Percentiles rank a stretch among this genome's conserved stretches.
These are phyloP conservation scores for Annona squamosa DNA, from an alignment of 164 flowering plant genomes.

Conservation along the genomic window DNA sequence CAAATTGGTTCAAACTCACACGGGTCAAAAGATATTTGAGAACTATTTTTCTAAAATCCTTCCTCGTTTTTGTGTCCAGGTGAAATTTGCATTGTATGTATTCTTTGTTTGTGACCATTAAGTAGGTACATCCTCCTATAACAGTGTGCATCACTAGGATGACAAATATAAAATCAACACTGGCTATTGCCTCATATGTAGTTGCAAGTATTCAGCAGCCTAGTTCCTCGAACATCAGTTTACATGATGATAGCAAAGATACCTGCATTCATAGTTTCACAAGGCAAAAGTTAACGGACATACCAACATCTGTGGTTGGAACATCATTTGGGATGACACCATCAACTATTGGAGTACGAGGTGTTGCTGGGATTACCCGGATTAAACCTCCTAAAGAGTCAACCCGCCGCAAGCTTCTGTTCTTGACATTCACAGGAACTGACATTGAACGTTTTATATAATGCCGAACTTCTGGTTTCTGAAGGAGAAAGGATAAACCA, in stretches of 20 bases:
- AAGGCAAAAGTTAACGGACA: background rate
- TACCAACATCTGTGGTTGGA: constrained; percentile 38
- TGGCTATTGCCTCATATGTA: too few species aligned
- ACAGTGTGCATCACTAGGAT: too few species aligned
- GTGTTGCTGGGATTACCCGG: constrained; percentile 54
- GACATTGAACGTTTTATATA: constrained; percentile 60
- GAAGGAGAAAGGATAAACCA: constrained; percentile 15
- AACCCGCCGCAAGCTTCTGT: constrained; percentile 41
- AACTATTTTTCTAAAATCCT: too few species aligned
- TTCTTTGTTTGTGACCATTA: too few species aligned
- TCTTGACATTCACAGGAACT: constrained; percentile 60
- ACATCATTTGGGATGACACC: constrained; percentile 27
- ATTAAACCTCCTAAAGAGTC: constrained; percentile 54
- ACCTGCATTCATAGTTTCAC: background rate
- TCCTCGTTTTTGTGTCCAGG: too few species aligned
- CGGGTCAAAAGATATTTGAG: too few species aligned
- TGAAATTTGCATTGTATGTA: too few species aligned
- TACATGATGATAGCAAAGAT: background rate
- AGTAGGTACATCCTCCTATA: too few species aligned
- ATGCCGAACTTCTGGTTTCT: constrained; percentile 39
- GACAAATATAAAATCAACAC: too few species aligned
- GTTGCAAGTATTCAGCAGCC: too few species aligned
- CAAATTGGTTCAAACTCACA: too few species aligned
- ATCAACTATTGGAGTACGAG: constrained; percentile 34
- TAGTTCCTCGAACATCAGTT: background rate